These are phyloP conservation scores for Nepenthes mirabilis DNA, from an alignment of 148 eudicot genomes.

Conservation along the genomic window DNA sequence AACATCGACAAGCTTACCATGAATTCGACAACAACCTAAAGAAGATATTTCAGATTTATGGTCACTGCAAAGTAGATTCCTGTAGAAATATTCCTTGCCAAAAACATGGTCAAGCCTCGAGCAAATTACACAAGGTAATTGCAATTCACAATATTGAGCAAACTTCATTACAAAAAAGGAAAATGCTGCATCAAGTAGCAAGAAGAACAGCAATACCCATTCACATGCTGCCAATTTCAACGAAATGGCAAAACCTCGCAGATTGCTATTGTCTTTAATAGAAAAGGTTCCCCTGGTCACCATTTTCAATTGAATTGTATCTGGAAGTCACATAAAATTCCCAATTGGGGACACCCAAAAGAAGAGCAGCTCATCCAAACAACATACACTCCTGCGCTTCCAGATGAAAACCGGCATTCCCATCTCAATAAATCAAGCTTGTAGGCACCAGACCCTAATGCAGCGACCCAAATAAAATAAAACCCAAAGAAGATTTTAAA, in stretches of 20 bases:
- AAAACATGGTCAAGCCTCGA: constrained; percentile 50
- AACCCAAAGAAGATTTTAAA: no score
- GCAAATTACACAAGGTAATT: constrained; percentile 49
- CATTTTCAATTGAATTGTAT: constrained; percentile 14
- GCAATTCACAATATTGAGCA: constrained; percentile 46
- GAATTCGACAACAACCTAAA: constrained; percentile 37
- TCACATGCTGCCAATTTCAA: constrained; percentile 45
- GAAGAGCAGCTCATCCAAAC: constrained; percentile 12
- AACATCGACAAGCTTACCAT: constrained; percentile 46
- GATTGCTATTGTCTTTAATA: constrained; percentile 15
- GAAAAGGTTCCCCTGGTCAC: constrained; percentile 16
- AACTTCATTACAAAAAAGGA: constrained; percentile 36
- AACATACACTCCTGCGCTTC: constrained; percentile 4
- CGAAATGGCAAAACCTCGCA: constrained; percentile 20
- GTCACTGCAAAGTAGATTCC: constrained; percentile 31
- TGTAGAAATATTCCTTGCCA: constrained; percentile 30
- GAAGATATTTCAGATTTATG: constrained; percentile 50
- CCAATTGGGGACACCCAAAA: constrained; percentile 14
- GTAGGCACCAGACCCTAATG: no score
- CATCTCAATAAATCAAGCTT: no score
- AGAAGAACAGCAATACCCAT: constrained; percentile 64
- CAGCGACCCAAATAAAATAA: no score
- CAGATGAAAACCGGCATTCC: no score
- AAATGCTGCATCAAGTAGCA: constrained; percentile 51
- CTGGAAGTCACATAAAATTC: constrained; percentile 7